Evolutionary conservation across 2,329 filamentous ascomycete species (phyloP).

Genomic region (Tympanopsis confertula): DNA sequence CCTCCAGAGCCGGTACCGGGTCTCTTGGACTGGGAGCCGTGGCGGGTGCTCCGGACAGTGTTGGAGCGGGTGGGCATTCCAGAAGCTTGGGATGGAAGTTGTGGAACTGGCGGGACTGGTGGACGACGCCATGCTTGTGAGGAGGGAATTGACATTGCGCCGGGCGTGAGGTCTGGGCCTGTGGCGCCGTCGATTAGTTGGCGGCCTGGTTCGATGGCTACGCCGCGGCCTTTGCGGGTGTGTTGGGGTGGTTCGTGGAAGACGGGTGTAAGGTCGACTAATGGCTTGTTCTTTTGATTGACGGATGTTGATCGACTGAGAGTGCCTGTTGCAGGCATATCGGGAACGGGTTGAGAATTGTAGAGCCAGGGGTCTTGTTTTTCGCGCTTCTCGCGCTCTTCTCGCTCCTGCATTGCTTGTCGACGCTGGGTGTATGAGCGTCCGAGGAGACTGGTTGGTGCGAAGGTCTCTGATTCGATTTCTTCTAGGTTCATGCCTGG

Average conservation of each 20-base stretch:
- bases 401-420: neutral
- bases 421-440: neutral
- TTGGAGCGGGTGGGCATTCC: neutral
- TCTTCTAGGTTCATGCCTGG: too few relatives aligned
- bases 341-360: neutral
- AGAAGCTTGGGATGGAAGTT: neutral
- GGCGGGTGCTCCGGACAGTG: neutral
- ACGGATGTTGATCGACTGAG: neutral
- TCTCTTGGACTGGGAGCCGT: neutral
- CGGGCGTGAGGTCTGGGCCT: neutral
- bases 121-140: neutral
- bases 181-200: neutral
- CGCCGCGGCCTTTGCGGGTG: neutral
- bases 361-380: neutral
- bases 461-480: neutral
- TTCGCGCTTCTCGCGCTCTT: neutral
- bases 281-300: neutral
- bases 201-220: neutral
- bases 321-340: neutral
- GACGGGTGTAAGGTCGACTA: neutral
- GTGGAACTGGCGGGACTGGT: neutral
- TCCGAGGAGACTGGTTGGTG: neutral
- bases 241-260: slow-evolving; percentile 1
- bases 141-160: neutral
- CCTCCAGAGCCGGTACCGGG: too few relatives aligned